phyloP scores from a whole-genome alignment of 2,329 filamentous ascomycete genomes.

The Talaromyces sp. region DNA sequence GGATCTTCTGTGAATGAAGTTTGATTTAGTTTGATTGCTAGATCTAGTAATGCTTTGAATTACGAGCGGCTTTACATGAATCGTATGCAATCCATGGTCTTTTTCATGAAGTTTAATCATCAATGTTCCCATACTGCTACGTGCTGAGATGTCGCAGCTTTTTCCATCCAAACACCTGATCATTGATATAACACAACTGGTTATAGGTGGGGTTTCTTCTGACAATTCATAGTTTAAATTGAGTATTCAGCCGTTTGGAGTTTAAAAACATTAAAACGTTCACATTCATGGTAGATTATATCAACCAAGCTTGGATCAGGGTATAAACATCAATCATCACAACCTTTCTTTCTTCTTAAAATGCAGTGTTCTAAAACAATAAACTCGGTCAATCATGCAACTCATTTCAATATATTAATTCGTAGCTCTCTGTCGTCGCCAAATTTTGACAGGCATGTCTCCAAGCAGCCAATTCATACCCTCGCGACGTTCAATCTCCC shows the following conservation, averaged over 20 bases:
- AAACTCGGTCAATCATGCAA: neutral
- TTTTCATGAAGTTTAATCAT: neutral
- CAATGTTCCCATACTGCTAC: too few species aligned
- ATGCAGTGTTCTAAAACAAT: neutral
- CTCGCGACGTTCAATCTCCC: neutral
- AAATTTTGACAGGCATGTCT: neutral
- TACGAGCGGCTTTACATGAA: neutral
- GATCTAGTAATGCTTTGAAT: neutral
- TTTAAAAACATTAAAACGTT: neutral
- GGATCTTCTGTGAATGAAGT: neutral
- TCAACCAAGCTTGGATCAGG: neutral
- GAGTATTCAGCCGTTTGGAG: neutral
- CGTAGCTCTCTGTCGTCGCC: neutral
- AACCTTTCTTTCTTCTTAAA: neutral
- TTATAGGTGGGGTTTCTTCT: too few species aligned
- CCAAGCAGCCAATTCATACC: neutral
- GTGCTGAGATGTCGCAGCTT: too few species aligned
- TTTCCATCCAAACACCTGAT: too few species aligned
- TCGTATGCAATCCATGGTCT: neutral
- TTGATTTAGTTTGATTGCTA: neutral
- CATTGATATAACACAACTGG: neutral
- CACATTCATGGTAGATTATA: neutral
- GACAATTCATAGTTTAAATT: neutral
- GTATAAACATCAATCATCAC: neutral
- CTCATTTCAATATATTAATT: neutral